Percentiles rank a stretch among this genome's conserved stretches.
Conservation (phyloP, 306 rosid genomes). For the Malus sieversii region DNA sequence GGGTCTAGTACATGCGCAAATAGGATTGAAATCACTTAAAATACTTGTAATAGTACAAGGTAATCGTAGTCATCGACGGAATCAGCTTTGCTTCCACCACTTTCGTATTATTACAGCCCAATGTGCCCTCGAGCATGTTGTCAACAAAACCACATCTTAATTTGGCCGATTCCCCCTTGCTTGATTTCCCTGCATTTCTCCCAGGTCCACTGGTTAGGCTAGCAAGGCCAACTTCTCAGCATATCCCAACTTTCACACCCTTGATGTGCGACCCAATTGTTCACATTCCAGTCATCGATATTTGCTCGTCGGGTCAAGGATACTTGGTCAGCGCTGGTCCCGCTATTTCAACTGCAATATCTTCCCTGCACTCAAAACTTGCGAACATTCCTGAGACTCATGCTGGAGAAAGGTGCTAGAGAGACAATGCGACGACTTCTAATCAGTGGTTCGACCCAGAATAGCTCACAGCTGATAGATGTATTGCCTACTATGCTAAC, state of each 20-base stretch:
- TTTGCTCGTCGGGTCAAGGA: constrained; percentile 91
- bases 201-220: constrained; percentile 68
- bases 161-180: constrained; percentile 35
- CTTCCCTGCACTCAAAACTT: constrained; percentile 62
- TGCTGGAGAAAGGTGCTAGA: constrained; percentile 78
- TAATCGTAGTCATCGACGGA: constrained; percentile 6
- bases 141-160: constrained; percentile 46
- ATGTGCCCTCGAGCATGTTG: constrained; percentile 50
- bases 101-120: constrained; percentile 48
- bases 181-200: constrained; percentile 69
- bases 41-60: too few relatives aligned
- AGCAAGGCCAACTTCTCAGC: constrained; percentile 64
- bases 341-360: constrained; percentile 54
- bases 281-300: constrained; percentile 80
- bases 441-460: constrained; percentile 65
- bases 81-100: constrained; percentile 45
- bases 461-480: constrained; percentile 49
- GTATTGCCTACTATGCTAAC: constrained; percentile 61
- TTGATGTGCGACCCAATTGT: constrained; percentile 88
- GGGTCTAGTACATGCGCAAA: too few relatives aligned
- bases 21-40: too few relatives aligned
- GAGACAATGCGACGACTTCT: constrained; percentile 85
- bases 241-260: constrained; percentile 81
- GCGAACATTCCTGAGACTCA: constrained; percentile 52
- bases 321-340: constrained; percentile 95